phyloP scores from a whole-genome alignment of 768 basidiomycete species.

The Boletus insuetus region DNA sequence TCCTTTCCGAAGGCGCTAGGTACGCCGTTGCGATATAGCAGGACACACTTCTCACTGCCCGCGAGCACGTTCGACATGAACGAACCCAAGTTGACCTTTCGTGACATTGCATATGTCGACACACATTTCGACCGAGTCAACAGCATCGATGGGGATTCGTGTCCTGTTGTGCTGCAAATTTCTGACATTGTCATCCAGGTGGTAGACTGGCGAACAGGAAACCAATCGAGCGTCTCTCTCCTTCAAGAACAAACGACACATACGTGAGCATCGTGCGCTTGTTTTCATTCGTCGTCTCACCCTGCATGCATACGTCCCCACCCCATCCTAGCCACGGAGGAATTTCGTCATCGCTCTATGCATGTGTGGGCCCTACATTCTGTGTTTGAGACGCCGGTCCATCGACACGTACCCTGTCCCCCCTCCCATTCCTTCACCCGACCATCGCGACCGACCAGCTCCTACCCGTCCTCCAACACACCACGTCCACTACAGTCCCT shows the following conservation, averaged over 20 bases:
- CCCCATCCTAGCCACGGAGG: constrained; percentile 19
- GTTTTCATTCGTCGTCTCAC: background rate
- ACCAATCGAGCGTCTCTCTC: constrained; percentile 14
- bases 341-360: constrained; percentile 39
- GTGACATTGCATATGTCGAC: background rate
- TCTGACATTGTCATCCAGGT: constrained; percentile 33
- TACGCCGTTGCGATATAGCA: background rate
- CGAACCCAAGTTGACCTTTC: background rate
- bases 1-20: constrained; percentile 5
- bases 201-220: constrained; percentile 34
- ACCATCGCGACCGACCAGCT: too few species aligned
- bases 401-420: too few species aligned
- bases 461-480: constrained; percentile 18
- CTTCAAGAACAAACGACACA: constrained; percentile 25
- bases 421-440: too few species aligned
- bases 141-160: constrained; percentile 32
- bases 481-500: constrained; percentile 30
- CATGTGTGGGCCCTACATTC: constrained; percentile 46
- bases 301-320: background rate
- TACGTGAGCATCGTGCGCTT: constrained; percentile 21
- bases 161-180: constrained; percentile 31
- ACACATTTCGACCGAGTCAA: constrained; percentile 8
- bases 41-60: too few species aligned
- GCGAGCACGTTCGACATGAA: background rate
- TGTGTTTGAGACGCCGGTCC: constrained; percentile 49